These are phyloP conservation scores for Nicotiana tabacum DNA, from an alignment of 257 asterid species.

Conservation along the genomic window DNA sequence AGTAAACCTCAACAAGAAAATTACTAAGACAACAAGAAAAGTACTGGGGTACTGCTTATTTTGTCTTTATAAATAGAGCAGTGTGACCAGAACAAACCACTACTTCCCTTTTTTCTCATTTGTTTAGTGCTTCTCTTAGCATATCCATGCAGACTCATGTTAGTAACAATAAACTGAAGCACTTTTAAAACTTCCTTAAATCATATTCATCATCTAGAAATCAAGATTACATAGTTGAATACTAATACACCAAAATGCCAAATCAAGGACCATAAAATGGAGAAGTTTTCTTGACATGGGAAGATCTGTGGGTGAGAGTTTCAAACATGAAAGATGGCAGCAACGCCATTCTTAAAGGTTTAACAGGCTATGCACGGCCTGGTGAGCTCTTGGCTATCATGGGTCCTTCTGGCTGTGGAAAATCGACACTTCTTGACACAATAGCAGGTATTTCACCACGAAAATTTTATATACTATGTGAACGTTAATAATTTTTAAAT, in stretches of 20 bases:
- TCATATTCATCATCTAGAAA: not conserved
- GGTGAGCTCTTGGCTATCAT: constrained; percentile 14
- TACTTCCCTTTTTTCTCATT: not conserved
- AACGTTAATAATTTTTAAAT: not conserved
- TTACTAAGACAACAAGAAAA: no score
- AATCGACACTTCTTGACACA: constrained; percentile 13
- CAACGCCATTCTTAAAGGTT: constrained; percentile 15
- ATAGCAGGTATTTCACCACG: not conserved
- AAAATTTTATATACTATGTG: not conserved
- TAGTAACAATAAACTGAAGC: not conserved
- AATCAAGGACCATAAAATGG: not conserved
- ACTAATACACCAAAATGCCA: not conserved
- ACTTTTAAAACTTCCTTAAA: not conserved
- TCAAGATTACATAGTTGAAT: not conserved
- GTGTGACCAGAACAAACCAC: not conserved
- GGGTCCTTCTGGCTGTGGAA: constrained; percentile 20
- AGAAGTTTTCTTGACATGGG: constrained; percentile 30
- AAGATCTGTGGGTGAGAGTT: constrained; percentile 35
- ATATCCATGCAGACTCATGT: not conserved
- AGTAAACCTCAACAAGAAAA: no score
- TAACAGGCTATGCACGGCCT: constrained; percentile 13
- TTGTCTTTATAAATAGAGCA: no score
- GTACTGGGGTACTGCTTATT: no score
- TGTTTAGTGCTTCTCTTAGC: not conserved
- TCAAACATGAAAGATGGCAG: constrained; percentile 10